Percentiles rank a stretch among this genome's conserved stretches.
phyloP scores from a whole-genome alignment of 495 filamentous ascomycete genomes.

The Aspergillus mulundensis region DNA sequence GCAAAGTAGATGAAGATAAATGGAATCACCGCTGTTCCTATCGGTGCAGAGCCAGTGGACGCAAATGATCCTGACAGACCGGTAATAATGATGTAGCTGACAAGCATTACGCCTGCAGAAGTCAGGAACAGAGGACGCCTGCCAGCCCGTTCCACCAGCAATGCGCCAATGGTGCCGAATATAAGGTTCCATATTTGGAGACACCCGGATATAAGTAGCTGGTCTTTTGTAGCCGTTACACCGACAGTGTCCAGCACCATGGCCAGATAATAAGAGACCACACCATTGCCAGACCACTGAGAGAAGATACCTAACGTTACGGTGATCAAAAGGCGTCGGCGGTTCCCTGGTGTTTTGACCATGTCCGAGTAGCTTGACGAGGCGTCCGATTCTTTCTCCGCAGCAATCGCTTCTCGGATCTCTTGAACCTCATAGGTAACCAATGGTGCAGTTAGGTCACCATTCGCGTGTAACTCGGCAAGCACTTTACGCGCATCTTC shows the following conservation, averaged over 20 bases:
- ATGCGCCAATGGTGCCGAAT: conserved; percentile 47
- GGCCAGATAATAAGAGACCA: conserved; percentile 18
- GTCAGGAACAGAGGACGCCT: conserved; percentile 53
- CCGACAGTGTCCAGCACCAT: conserved; percentile 35
- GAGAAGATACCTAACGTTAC: conserved; percentile 62
- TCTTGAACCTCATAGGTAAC: conserved; percentile 25
- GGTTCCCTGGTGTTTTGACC: conserved; percentile 63
- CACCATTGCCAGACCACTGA: conserved; percentile 65
- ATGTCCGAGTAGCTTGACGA: conserved; percentile 46
- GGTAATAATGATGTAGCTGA: conserved; percentile 53
- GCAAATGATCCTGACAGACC: conserved; percentile 51
- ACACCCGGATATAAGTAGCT: conserved; percentile 26
- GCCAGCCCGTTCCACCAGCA: conserved; percentile 53
- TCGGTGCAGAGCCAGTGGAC: conserved; percentile 32
- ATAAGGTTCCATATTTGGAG: conserved; percentile 38
- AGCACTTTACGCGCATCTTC: conserved; percentile 36
- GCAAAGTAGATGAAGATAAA: conserved; percentile 57
- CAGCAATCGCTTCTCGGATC: conserved; percentile 20
- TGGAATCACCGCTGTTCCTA: conserved; percentile 50
- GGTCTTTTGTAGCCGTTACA: conserved; percentile 22
- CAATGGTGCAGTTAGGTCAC: conserved; percentile 17
- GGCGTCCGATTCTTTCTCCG: conserved; percentile 26
- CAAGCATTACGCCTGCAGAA: conserved; percentile 53
- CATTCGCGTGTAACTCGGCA: conserved; percentile 25
- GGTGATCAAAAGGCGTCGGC: conserved; percentile 54